Evolutionary conservation across 805 yeast species (phyloP), one percentile per base, ranked within the genome.

Genomic region (Candida yuanshanica): DNA sequence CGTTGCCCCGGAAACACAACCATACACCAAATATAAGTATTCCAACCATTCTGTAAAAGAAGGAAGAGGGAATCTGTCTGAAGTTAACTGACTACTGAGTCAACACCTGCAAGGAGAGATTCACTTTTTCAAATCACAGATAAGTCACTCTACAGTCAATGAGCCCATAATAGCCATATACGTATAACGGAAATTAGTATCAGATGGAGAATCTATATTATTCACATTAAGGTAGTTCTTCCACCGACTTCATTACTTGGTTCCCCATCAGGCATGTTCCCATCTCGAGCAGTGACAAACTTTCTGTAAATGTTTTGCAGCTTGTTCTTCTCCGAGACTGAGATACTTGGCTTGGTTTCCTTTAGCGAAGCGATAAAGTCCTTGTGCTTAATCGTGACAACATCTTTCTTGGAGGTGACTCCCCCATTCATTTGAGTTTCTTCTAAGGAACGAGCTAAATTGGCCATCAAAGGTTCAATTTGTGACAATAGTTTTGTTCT

Each of bases 321-420:
- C 53, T 88, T 85, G 7, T 51, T 50, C 45, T 74, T 71, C 54
- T 91, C 98, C 16, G 79, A 73, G 1, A 65, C 60, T 0, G 97
- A 89, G 22, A 91, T 88, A 36, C 96, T 86, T n/a, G 95, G 87
- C 50, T 85, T 87, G 1, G 97, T 88, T 41, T 85, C 95, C 18
- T 60, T 55, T 36, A 85, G 63, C 0, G 96, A 83, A 26, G 70
- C 69, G 7, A 68, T 40, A 42, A 91, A 72, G 54, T 91, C 86
- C 8, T 59, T 57, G 11, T 68, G 67, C 5, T 66, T 61, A 8
- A 88, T 77, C 2, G 53, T 44, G 4, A 83, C 78, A 20, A 57
- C 56, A 22, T 57, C 48, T 5, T 38, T 36, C 16, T 46, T 47
- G 22, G 41, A 27, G 44, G 53, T 10, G 21, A 33, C 39, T 4